Evolutionary conservation across 1,139 yeast species (phyloP).

Genomic region (Magnusiomyces ingens): DNA sequence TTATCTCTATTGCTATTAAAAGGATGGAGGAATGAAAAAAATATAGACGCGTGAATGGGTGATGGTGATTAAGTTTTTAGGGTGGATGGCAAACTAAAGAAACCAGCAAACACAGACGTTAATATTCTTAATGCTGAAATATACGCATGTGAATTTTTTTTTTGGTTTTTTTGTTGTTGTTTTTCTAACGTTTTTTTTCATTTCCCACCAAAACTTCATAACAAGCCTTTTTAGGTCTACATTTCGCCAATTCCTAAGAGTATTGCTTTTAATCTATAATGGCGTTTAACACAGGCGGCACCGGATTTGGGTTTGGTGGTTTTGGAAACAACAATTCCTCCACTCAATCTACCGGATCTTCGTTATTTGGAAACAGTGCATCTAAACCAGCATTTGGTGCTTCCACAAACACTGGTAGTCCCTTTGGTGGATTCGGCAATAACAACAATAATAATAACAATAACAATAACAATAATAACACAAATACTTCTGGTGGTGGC

Average conservation of each 20-base stretch:
- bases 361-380: slow-evolving; percentile 10
- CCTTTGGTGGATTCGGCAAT: slow-evolving; percentile 24
- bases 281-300: slow-evolving; percentile 1
- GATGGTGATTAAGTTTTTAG: no score
- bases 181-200: no score
- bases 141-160: no score
- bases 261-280: slow-evolving; percentile 8
- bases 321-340: slow-evolving; percentile 10
- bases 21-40: not conserved
- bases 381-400: slow-evolving; percentile 1
- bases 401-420: slow-evolving; percentile 3
- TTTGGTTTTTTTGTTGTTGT: no score
- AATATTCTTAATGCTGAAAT: no score
- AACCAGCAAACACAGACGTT: no score
- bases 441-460: slow-evolving; percentile 3
- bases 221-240: no score
- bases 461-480: not conserved
- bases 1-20: slow-evolving; percentile 6
- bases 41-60: no score
- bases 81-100: no score
- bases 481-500: slow-evolving; percentile 21
- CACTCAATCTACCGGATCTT: not conserved
- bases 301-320: slow-evolving; percentile 10
- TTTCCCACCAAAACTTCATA: no score
- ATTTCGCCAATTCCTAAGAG: slow-evolving; percentile 30